Evolutionary conservation across 306 rosid genomes (phyloP).

Genomic region (Begonia fuchsioides): DNA sequence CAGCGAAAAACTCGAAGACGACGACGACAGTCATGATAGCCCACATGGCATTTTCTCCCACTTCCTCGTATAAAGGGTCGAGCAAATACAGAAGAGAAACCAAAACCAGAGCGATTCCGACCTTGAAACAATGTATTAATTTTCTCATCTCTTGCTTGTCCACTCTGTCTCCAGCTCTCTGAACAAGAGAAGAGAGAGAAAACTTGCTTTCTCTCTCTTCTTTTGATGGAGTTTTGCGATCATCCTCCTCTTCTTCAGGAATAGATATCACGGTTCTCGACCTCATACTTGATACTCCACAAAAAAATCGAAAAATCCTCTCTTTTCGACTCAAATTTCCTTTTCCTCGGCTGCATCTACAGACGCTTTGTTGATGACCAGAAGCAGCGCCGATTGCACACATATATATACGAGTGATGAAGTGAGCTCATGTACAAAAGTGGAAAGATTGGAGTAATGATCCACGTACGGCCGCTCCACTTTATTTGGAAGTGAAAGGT

Average conservation of each 20-base stretch:
- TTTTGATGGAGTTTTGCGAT: slow-evolving; percentile 1
- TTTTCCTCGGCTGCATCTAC: not conserved
- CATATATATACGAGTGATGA: not conserved
- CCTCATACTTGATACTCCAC: slow-evolving; percentile 2
- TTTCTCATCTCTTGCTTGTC: slow-evolving; percentile 23
- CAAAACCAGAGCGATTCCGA: slow-evolving; percentile 57
- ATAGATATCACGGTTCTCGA: not conserved
- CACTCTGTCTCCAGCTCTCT: slow-evolving; percentile 11
- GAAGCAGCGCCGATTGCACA: not conserved
- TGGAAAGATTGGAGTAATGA: not conserved
- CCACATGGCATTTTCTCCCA: slow-evolving; percentile 95
- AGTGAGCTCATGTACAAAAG: not conserved
- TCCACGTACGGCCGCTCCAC: not conserved
- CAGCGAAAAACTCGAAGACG: slow-evolving; percentile 76
- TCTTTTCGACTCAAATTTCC: slow-evolving; percentile 8
- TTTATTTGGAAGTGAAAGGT: not conserved
- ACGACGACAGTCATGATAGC: slow-evolving; percentile 89
- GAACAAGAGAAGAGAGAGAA: slow-evolving; percentile 5
- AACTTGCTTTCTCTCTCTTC: slow-evolving; percentile 6
- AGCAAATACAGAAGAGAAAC: slow-evolving; percentile 66
- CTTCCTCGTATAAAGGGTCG: slow-evolving; percentile 51
- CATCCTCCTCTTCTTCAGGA: not conserved
- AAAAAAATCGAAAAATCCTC: not conserved
- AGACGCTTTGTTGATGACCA: not conserved
- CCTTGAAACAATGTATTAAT: slow-evolving; percentile 56